Percentiles rank a stretch among this genome's conserved stretches.
Evolutionary conservation across 768 basidiomycete species (phyloP).

Genomic region (Dentipellis fragilis): DNA sequence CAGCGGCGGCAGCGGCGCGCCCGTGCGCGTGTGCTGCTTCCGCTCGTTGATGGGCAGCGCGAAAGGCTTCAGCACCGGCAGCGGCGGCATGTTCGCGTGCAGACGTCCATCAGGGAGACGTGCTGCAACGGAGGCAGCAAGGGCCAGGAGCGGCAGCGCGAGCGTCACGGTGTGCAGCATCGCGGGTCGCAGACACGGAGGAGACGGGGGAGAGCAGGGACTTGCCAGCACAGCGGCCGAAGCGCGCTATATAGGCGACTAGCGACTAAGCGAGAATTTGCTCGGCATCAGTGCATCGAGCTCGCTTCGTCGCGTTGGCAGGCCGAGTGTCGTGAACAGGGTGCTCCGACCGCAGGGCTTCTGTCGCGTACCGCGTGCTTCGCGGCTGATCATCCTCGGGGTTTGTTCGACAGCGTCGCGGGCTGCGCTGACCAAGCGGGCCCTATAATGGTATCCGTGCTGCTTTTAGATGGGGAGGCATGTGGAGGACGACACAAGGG

Average conservation of each 20-base stretch:
- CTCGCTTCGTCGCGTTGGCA: background rate
- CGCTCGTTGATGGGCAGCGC: background rate
- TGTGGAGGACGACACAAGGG: no score
- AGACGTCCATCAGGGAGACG: background rate
- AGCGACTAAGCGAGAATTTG: background rate
- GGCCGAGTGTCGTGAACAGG: background rate
- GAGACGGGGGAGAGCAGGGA: background rate
- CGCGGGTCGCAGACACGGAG: background rate
- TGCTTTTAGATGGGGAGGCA: no score
- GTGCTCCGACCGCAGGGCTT: no score
- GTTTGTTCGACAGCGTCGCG: no score
- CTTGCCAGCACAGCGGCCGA: no score
- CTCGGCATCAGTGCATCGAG: background rate
- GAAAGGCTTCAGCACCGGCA: background rate
- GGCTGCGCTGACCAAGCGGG: no score
- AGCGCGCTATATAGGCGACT: background rate
- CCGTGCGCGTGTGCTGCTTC: constrained; percentile 12
- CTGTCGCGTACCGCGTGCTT: background rate
- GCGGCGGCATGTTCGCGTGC: constrained; percentile 1
- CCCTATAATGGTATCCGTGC: no score
- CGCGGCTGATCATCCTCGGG: background rate
- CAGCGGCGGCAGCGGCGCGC: constrained; percentile 22
- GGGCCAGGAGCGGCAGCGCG: background rate
- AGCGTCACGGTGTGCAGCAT: background rate
- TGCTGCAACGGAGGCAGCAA: background rate